phyloP scores from a whole-genome alignment of 1,284 basidiomycete genomes.

The Rhizoctonia solani region DNA sequence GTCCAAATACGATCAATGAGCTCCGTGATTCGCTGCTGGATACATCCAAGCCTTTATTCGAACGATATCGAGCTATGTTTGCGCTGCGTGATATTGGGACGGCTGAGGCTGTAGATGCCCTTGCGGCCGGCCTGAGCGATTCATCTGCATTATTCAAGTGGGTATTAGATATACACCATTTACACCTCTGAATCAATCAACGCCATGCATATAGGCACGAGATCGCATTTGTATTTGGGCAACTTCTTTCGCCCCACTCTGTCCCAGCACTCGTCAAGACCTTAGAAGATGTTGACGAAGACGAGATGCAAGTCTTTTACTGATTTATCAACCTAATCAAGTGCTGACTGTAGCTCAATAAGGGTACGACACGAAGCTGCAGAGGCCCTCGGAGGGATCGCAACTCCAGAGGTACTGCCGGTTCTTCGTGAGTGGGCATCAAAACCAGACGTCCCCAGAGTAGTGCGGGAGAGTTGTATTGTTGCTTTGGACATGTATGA shows the following conservation, averaged over 20 bases:
- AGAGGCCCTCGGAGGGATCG: conserved; percentile 96
- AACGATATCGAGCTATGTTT: conserved; percentile 98
- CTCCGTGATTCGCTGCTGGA: conserved; percentile 74
- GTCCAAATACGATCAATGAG: conserved; percentile 54
- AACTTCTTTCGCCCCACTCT: conserved; percentile 87
- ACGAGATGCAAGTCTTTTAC: conserved; percentile 64
- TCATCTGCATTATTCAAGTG: conserved; percentile 90
- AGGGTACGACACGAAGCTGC: conserved; percentile 97
- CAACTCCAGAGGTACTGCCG: conserved; percentile 84
- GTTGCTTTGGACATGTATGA: conserved; percentile 98
- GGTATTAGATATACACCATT: conserved; percentile 39
- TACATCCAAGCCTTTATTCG: conserved; percentile 75
- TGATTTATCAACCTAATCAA: neutral
- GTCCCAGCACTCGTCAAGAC: conserved; percentile 85
- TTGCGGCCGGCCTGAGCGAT: conserved; percentile 88
- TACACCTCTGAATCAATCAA: neutral
- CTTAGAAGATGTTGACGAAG: conserved; percentile 73
- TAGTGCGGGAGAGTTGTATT: conserved; percentile 95
- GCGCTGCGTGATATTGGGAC: conserved; percentile 87
- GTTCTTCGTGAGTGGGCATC: conserved; percentile 86
- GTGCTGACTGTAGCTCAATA: too few species aligned
- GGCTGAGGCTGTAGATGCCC: conserved; percentile 80
- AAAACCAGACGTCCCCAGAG: conserved; percentile 76
- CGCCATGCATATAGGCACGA: conserved; percentile 69
- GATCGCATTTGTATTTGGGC: conserved; percentile 97